Evolutionary conservation across 371 early-diverging fungal species (phyloP).

Genomic region (Rhizopus stolonifer): DNA sequence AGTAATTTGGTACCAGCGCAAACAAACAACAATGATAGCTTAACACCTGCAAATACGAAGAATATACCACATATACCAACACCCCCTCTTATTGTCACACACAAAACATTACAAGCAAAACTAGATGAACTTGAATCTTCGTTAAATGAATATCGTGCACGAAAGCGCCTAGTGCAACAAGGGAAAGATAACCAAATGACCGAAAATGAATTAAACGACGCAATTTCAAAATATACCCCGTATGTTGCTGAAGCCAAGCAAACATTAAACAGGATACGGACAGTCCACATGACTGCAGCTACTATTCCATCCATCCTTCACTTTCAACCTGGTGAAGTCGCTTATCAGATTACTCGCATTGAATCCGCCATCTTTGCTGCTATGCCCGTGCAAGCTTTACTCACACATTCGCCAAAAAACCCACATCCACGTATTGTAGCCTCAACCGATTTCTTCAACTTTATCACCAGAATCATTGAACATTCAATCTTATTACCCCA

Average conservation of each 20-base stretch:
- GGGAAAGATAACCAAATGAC: slow-evolving; percentile 8
- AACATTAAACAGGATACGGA: slow-evolving; percentile 56
- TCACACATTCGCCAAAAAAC: slow-evolving; percentile 66
- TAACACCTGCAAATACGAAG: slow-evolving; percentile 29
- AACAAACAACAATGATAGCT: slow-evolving; percentile 46
- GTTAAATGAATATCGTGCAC: slow-evolving; percentile 2
- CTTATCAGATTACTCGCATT: slow-evolving; percentile 73
- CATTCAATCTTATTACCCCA: slow-evolving; percentile 65
- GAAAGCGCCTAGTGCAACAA: neutral
- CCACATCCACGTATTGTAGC: slow-evolving; percentile 72
- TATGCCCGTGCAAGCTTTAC: slow-evolving; percentile 65
- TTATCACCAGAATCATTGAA: slow-evolving; percentile 75
- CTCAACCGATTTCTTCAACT: slow-evolving; percentile 83
- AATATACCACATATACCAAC: slow-evolving; percentile 52
- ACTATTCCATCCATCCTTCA: slow-evolving; percentile 62
- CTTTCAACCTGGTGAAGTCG: slow-evolving; percentile 67
- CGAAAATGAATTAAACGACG: slow-evolving; percentile 38
- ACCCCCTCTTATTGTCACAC: slow-evolving; percentile 49
- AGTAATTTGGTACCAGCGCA: slow-evolving; percentile 47
- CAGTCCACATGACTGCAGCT: slow-evolving; percentile 56
- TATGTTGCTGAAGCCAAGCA: slow-evolving; percentile 50
- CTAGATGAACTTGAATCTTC: slow-evolving; percentile 32
- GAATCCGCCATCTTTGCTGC: slow-evolving; percentile 70
- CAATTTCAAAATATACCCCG: slow-evolving; percentile 41
- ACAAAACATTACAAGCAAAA: slow-evolving; percentile 36